phyloP scores from a whole-genome alignment of 495 filamentous ascomycete species.

The Podospora tetraspora region DNA sequence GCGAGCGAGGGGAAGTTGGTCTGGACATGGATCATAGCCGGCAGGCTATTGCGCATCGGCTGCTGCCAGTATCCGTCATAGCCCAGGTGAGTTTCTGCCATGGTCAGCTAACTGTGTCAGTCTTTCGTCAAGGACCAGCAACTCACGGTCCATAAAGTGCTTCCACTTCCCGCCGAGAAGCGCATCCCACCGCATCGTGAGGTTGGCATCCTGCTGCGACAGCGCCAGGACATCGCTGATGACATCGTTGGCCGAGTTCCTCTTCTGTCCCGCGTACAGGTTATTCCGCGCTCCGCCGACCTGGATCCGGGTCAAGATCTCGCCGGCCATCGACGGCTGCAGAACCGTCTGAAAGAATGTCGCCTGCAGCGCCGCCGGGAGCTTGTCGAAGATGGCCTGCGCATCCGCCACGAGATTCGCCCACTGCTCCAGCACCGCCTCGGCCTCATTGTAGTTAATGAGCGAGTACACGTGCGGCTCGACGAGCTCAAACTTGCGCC shows the following conservation, averaged over 20 bases:
- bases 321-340: conserved; percentile 59
- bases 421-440: conserved; percentile 61
- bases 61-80: conserved; percentile 60
- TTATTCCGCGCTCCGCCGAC: conserved; percentile 57
- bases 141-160: conserved; percentile 61
- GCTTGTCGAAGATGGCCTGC: conserved; percentile 49
- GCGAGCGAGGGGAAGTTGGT: conserved; percentile 50
- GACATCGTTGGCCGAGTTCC: conserved; percentile 59
- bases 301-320: conserved; percentile 57
- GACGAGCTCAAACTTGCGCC: conserved; percentile 65
- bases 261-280: conserved; percentile 57
- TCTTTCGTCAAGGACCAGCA: not conserved
- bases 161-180: conserved; percentile 67
- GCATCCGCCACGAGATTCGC: conserved; percentile 47
- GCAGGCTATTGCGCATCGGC: conserved; percentile 63
- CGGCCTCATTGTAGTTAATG: conserved; percentile 68
- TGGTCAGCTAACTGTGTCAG: not conserved
- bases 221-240: conserved; percentile 53
- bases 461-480: conserved; percentile 59
- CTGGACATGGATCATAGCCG: conserved; percentile 55
- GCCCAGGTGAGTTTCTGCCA: conserved; percentile 48
- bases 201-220: conserved; percentile 57
- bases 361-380: conserved; percentile 44
- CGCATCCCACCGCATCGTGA: conserved; percentile 58
- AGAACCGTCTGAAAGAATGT: conserved; percentile 68